Base-by-base conservation (phyloP, 768 basidiomycete genomes). In the Lanmaoa pseudosensibilis region DNA sequence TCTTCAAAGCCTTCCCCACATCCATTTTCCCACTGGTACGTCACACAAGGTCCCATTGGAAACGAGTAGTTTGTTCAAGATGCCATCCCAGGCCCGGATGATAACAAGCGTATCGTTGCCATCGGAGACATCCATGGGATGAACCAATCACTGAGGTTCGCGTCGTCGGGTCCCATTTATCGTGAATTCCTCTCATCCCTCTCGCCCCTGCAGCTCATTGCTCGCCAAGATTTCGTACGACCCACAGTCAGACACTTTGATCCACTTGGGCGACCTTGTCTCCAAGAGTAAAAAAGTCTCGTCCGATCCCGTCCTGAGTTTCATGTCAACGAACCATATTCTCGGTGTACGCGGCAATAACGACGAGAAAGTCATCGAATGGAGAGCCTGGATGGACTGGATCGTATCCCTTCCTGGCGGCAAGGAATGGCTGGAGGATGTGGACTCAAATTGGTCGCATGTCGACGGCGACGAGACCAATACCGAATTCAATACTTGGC, bases 261-360 rank as follows among this genome's bases (percentile, higher is more conserved):
- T 98, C 25, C 90, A 93, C 65, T 79, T 87, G 34, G 96, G 96
- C 15, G 96, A 98, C 69, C 76, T 95, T 16, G 64, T 91, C 18
- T 77, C 88, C 21, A 95, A 90, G 70, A 69, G 79, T 0, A 78
- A 81, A 51, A 30, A 59, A n/a, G 59, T 79, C 36, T 79, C 80
- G n/a, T 88, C 90, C 0, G 70, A 87, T 56, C 75, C 80, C 7
- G 78, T 89, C 19, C 73, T 96, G 10, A 71, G 76, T 8, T 91
- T 82, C 70, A 79, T 97, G 79, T 73, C 84, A 3, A 65, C 73
- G 10, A 69, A 87, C 63, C 81, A 84, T 49, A 77, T 92, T 41
- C 80, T 80, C 23, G 94, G 93, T 16, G 92, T 97, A 4, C 84
- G 95, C 32, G 95, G 96, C 0, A 98, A 98, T 69, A 92, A 98